Evolutionary conservation across 108 stramenopile genomes (phyloP).

Genomic region (Fragilariopsis cylindrus): DNA sequence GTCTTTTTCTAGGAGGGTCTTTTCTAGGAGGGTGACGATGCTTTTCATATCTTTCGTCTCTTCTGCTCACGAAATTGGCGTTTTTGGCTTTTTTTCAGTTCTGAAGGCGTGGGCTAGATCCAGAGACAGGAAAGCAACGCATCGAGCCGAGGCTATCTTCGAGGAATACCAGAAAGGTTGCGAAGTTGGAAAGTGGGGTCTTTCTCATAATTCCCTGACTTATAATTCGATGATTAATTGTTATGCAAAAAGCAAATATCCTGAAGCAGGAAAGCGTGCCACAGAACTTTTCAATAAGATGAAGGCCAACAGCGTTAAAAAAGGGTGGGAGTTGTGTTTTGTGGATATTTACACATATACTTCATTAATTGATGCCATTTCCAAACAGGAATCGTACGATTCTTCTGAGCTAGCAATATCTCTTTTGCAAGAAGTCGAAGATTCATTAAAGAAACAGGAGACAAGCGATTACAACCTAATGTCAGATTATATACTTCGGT

Average conservation of each 20-base stretch:
- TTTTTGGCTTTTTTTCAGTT: not conserved
- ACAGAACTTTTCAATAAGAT: constrained; percentile 20
- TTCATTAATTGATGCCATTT: constrained; percentile 38
- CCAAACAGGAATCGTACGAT: constrained; percentile 23
- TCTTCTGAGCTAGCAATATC: constrained; percentile 27
- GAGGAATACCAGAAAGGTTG: constrained; percentile 15
- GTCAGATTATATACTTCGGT: constrained; percentile 29
- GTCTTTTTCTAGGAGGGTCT: no score
- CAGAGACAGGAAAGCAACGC: constrained; percentile 9
- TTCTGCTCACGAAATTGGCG: not conserved
- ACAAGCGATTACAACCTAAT: constrained; percentile 27
- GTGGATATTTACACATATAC: constrained; percentile 36
- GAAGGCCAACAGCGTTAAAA: constrained; percentile 16
- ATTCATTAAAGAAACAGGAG: constrained; percentile 14
- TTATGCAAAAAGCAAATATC: constrained; percentile 26
- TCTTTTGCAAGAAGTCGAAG: constrained; percentile 28
- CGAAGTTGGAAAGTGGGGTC: not conserved
- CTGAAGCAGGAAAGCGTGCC: constrained; percentile 26
- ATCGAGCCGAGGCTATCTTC: constrained; percentile 30
- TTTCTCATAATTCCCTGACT: constrained; percentile 19
- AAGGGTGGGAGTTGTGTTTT: constrained; percentile 20
- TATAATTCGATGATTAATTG: constrained; percentile 36
- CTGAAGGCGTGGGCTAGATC: constrained; percentile 27
- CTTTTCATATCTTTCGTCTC: not conserved
- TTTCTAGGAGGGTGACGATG: no score